Base-by-base conservation (phyloP, 2,329 filamentous ascomycete species). In the Taxawa tesnikishii region DNA sequence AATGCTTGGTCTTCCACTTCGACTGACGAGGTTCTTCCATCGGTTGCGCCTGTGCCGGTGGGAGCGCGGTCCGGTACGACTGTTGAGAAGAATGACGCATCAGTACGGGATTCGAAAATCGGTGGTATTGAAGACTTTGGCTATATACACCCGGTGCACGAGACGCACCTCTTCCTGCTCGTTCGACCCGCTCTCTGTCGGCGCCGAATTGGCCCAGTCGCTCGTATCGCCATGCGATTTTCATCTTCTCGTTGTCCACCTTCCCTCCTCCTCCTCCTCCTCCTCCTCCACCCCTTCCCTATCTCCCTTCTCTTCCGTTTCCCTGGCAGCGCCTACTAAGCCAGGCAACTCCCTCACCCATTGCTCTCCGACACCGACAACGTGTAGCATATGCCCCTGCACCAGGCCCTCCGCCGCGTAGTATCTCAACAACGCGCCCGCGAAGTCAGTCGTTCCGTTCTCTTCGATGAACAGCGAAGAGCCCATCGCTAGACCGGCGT, bases 161-260 rank as follows among this genome's bases (percentile, higher is more conserved):
- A 10, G 18, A 50, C 70, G 58, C 65, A 80, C 79, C 75, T 76
- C 74, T 69, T 47, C 60, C 31, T 19, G 33, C 27, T 3, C 19
- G 19, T n/a, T n/a, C n/a, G n/a, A n/a, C n/a, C n/a, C n/a, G n/a
- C n/a, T n/a, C n/a, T 19, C 36, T 26, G 23, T 63, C 62, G 39
- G 63, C 51, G 37, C 60, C 75, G 45, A 76, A 77, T 42, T 80
- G 79, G 11, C 81, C 80, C 32, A 96, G 58, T 19, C 75, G 72
- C 56, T 96, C 87, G 59, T 98, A 98, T 54, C 90, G 72, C 90
- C 90, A 98, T 3, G 90, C 90, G 62, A 98, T 98, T 62, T 94
- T 96, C 90, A 98, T 96, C 56, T 79, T 87, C 40, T 88, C 81
- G 24, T 49, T 47, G 18, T 65, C 59, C n/a, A 37, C 37, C 50